phyloP scores from a whole-genome alignment of 78 protist genomes.

The Guillardia theta region DNA sequence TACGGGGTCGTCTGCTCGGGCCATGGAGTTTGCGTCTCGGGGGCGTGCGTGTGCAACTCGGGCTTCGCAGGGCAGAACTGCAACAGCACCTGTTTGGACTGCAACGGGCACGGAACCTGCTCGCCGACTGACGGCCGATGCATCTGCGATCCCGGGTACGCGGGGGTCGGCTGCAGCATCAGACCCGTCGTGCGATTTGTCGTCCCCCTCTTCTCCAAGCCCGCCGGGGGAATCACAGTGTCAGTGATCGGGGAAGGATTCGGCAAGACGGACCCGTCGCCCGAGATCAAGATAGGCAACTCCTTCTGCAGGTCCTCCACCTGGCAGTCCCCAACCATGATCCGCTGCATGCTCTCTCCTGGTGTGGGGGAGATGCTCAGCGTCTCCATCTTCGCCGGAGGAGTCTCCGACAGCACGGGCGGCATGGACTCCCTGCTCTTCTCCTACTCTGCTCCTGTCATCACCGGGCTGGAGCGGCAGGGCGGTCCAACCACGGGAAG shows the following conservation, averaged over 20 bases:
- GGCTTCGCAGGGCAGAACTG: background rate
- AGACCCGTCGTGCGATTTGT: background rate
- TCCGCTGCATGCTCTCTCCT: background rate
- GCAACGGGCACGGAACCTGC: background rate
- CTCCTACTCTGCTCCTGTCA: background rate
- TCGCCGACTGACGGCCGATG: background rate
- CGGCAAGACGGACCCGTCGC: background rate
- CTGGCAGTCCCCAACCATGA: background rate
- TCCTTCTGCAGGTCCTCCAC: background rate
- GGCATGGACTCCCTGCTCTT: background rate
- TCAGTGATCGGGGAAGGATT: background rate
- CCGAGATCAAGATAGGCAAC: background rate
- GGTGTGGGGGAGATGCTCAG: background rate
- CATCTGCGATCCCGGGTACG: background rate
- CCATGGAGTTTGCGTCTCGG: background rate
- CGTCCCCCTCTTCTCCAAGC: background rate
- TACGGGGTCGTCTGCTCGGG: background rate
- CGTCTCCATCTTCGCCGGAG: background rate
- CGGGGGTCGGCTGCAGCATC: background rate
- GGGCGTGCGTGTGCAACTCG: background rate
- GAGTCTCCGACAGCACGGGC: background rate
- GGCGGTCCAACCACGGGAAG: background rate
- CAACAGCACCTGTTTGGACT: background rate
- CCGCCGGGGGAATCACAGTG: background rate
- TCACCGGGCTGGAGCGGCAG: background rate